Conservation (phyloP, 2,329 filamentous ascomycete genomes). For the Cladosporium sp. region DNA sequence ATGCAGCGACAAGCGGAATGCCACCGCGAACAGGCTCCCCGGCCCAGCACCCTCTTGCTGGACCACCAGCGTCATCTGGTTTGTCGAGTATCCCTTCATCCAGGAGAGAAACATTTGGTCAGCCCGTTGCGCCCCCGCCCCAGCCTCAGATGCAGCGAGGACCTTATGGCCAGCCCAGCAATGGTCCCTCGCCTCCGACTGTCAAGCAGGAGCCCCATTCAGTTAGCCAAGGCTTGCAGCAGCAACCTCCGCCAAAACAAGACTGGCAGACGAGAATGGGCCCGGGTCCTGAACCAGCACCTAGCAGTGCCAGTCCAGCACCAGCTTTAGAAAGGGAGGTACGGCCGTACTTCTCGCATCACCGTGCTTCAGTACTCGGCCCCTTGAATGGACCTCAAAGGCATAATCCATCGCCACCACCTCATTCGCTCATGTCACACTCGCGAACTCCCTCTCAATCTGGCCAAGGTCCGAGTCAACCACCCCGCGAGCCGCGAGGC, state of each 20-base stretch:
- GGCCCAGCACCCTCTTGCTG: constrained; percentile 6
- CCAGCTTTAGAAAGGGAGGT: constrained; percentile 26
- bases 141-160: constrained; percentile 23
- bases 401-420: constrained; percentile 33
- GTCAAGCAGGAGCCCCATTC: constrained; percentile 27
- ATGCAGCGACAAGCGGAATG: neutral
- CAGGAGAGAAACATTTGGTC: constrained; percentile 25
- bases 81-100: constrained; percentile 18
- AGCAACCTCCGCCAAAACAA: constrained; percentile 21
- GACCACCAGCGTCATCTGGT: constrained; percentile 16
- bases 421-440: constrained; percentile 25
- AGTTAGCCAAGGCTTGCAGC: constrained; percentile 12
- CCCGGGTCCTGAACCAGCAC: constrained; percentile 13
- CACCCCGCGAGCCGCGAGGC: constrained; percentile 19
- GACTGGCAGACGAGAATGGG: constrained; percentile 23
- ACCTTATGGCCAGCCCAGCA: constrained; percentile 20
- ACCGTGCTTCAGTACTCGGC: constrained; percentile 25
- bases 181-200: constrained; percentile 19
- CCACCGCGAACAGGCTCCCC: constrained; percentile 4
- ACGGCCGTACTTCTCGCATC: constrained; percentile 26
- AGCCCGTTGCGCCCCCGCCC: constrained; percentile 19
- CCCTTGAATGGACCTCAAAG: constrained; percentile 25
- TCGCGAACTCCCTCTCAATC: constrained; percentile 31
- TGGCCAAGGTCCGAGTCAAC: constrained; percentile 17
- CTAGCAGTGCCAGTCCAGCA: constrained; percentile 1